A percentile compares a stretch with the other conserved stretches of the same genome.
These are phyloP conservation scores for Xylariaceae sp. DNA, from an alignment of 2,329 filamentous ascomycete genomes.

Conservation along the genomic window DNA sequence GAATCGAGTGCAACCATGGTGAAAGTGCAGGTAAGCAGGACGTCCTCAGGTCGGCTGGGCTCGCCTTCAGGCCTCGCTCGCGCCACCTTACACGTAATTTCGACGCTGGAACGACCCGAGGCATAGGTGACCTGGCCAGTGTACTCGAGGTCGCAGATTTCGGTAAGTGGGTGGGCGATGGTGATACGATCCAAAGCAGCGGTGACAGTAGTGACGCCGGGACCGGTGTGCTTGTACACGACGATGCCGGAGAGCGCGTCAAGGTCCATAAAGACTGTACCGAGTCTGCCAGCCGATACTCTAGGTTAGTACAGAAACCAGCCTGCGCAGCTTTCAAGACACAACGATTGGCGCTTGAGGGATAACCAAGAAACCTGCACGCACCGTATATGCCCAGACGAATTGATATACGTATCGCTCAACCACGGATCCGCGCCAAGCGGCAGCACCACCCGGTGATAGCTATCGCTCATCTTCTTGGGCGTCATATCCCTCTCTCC, in stretches of 20 bases:
- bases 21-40: slow-evolving; percentile 51
- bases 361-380: not conserved
- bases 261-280: slow-evolving; percentile 74
- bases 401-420: slow-evolving; percentile 73
- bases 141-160: slow-evolving; percentile 75
- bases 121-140: slow-evolving; percentile 62
- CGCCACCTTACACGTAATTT: slow-evolving; percentile 69
- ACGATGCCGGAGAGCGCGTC: slow-evolving; percentile 74
- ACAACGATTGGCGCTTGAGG: not conserved
- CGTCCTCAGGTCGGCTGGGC: slow-evolving; percentile 38
- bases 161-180: slow-evolving; percentile 65
- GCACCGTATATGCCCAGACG: slow-evolving; percentile 48
- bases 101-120: slow-evolving; percentile 67
- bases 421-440: slow-evolving; percentile 72
- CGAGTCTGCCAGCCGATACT: slow-evolving; percentile 43
- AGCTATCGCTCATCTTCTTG: slow-evolving; percentile 68
- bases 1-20: slow-evolving; percentile 75
- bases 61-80: slow-evolving; percentile 60
- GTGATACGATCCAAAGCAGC: slow-evolving; percentile 47
- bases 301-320: not conserved
- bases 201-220: slow-evolving; percentile 48
- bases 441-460: slow-evolving; percentile 64
- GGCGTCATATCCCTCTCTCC: slow-evolving; percentile 55
- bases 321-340: not conserved
- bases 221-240: slow-evolving; percentile 63